Evolutionary conservation across 768 basidiomycete species (phyloP), one percentile per base, ranked within the genome.

Genomic region (Lentinus tigrinus): DNA sequence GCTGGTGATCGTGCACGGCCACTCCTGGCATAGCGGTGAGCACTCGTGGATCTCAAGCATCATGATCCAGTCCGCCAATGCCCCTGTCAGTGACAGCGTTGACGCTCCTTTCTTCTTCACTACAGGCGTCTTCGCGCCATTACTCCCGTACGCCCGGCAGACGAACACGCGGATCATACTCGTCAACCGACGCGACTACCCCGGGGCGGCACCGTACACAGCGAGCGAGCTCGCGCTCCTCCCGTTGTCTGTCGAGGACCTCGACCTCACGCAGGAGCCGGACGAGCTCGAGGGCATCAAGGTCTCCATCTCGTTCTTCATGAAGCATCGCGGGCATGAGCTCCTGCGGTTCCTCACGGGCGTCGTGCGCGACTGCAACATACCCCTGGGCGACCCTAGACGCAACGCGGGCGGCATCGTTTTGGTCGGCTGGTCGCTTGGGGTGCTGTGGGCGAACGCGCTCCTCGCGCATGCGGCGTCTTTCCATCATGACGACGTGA

Each of bases 171-270:
- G 69, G 14, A 52, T 71, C 13, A 49, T 71, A 39, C 49, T 61
- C 23, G 28, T 68, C 31, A 71, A 64, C 55, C 52, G 60, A n/a
- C 63, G 68, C 21, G 69, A 67, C 55, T 69, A 69, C 40, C 64
- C 62, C 10, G 62, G 64, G 10, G 61, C 64, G 3, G 47, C 63
- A 4, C 66, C 65, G 4, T 63, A 58, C 61, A 47, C 58, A 6
- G 39, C 27, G 27, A 42, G 23, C 31, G 67, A 70, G 9, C 54
- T 56, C 21, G 52, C 47, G 0, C 39, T 49, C 7, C 37, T 58
- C 23, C 49, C 34, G 31, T 11, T 31, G 31, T 31, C 31, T 11
- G 11, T 27, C 47, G 1, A 5, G 17, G 11, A 16, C 46, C 14
- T 21, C 26, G 11, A 16, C 46, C 14, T 21, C 19, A n/a, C n/a